Conservation (phyloP, 2,329 filamentous ascomycete genomes). For the Diaporthe citri region DNA sequence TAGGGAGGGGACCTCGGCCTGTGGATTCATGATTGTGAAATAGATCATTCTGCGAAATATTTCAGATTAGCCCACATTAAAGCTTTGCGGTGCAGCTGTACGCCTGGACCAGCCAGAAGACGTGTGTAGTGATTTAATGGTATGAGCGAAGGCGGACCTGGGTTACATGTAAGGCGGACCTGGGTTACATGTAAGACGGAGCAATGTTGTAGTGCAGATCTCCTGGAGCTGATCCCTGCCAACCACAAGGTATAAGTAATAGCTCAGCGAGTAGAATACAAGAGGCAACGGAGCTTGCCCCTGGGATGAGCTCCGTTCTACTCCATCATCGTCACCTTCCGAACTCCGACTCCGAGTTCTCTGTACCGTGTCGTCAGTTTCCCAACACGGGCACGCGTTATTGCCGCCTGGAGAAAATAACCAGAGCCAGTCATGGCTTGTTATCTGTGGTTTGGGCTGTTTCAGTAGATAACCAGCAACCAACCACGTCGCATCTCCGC, state of each 20-base stretch:
- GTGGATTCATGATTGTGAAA: neutral
- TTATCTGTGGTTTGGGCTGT: neutral
- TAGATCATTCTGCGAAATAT: neutral
- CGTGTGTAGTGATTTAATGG: neutral
- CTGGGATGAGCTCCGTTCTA: neutral
- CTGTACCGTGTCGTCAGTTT: neutral
- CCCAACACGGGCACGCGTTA: neutral
- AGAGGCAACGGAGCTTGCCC: neutral
- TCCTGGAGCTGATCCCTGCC: neutral
- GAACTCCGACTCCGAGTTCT: slow-evolving; percentile 10
- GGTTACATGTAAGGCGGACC: neutral
- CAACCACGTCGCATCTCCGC: neutral
- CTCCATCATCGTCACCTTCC: slow-evolving; percentile 9
- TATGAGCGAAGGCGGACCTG: neutral
- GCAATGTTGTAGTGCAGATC: neutral
- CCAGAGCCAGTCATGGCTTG: neutral
- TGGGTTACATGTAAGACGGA: neutral
- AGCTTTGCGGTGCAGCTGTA: neutral
- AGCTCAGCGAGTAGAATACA: neutral
- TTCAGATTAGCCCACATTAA: neutral
- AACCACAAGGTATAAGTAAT: no score
- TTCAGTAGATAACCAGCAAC: neutral
- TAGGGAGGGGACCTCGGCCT: no score
- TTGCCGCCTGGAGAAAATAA: neutral
- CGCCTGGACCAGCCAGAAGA: neutral